A percentile compares a stretch with the other conserved stretches of the same genome.
These are phyloP conservation scores for Cystoderma amianthinum DNA, from an alignment of 768 basidiomycete genomes.

Conservation along the genomic window DNA sequence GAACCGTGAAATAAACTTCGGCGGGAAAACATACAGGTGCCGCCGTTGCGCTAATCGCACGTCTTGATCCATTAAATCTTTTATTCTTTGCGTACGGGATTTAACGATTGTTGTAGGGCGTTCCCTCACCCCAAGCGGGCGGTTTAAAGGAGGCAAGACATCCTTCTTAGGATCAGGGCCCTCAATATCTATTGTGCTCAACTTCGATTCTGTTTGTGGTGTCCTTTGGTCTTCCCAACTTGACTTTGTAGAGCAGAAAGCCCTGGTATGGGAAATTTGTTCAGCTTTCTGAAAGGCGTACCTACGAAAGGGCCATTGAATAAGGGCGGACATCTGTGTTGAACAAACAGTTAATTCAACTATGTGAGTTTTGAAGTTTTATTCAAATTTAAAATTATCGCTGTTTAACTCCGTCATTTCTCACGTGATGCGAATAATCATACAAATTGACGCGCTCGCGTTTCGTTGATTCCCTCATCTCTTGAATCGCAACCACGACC, in stretches of 20 bases:
- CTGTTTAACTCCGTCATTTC: no score
- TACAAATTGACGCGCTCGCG: slow-evolving; percentile 35
- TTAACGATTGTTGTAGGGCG: slow-evolving; percentile 54
- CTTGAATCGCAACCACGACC: slow-evolving; percentile 29
- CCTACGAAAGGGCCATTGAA: no score
- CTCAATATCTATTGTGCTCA: slow-evolving; percentile 2
- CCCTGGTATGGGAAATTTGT: slow-evolving; percentile 5
- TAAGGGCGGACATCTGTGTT: no score
- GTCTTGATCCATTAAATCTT: slow-evolving; percentile 68
- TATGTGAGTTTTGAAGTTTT: no score
- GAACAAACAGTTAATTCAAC: no score
- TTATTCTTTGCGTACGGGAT: slow-evolving; percentile 54
- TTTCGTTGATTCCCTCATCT: slow-evolving; percentile 21
- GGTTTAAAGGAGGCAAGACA: slow-evolving; percentile 32
- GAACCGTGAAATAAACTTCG: no score
- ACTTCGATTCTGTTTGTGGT: neutral
- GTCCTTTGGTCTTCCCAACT: slow-evolving; percentile 7
- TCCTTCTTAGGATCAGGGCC: slow-evolving; percentile 6
- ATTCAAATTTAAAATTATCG: no score
- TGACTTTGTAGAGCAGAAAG: slow-evolving; percentile 10
- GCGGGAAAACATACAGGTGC: slow-evolving; percentile 38
- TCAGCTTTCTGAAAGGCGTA: slow-evolving; percentile 5
- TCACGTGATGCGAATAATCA: no score
- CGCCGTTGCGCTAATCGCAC: slow-evolving; percentile 62
- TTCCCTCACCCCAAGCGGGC: slow-evolving; percentile 74